Evolutionary conservation across 768 basidiomycete species (phyloP).

Genomic region (Tulasnella sp.): DNA sequence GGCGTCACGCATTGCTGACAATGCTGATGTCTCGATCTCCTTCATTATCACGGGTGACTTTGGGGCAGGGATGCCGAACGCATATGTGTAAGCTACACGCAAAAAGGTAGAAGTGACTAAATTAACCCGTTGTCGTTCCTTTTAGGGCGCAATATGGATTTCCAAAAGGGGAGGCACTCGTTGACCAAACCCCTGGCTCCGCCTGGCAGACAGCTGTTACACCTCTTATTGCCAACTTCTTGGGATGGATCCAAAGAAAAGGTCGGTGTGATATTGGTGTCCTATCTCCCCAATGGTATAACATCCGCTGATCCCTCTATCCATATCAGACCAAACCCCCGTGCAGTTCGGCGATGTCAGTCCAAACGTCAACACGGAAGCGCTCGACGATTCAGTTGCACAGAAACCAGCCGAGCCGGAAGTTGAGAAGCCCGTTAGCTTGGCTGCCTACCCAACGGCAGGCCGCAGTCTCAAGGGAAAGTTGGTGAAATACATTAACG

Average conservation of each 20-base stretch:
- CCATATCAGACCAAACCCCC: background rate
- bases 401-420: background rate
- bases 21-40: background rate
- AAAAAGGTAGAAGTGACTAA: background rate
- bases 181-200: background rate
- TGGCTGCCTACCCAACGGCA: background rate
- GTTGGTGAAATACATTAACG: background rate
- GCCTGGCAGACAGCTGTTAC: background rate
- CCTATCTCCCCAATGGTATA: background rate
- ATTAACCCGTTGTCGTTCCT: background rate
- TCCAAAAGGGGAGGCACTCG: background rate
- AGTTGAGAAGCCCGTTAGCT: background rate
- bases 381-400: background rate
- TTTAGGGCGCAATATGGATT: background rate
- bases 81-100: background rate
- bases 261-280: no score
- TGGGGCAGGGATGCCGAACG: background rate
- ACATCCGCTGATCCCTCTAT: background rate
- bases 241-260: background rate
- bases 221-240: background rate
- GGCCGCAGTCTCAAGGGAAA: background rate
- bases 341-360: background rate
- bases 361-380: background rate
- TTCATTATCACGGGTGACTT: background rate
- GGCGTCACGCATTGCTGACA: background rate